Evolutionary conservation across 163 green algal genomes (phyloP).

Genomic region (Chlamydomonas reinhardtii): DNA sequence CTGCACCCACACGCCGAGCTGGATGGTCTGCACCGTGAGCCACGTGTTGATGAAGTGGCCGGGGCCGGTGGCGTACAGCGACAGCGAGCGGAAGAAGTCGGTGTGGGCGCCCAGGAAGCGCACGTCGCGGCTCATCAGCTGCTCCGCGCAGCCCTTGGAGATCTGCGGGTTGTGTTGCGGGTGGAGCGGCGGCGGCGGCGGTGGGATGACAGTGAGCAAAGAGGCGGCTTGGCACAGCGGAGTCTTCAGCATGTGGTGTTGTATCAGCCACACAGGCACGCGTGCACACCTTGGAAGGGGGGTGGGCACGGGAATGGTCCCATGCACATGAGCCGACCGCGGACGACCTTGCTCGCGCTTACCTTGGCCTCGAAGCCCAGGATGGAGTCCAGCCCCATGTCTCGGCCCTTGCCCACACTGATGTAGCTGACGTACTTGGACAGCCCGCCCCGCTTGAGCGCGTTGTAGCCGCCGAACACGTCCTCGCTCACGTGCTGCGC

Average conservation of each 20-base stretch:
- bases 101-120: conserved; percentile 77
- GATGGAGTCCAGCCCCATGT: conserved; percentile 92
- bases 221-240: no score
- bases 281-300: no score
- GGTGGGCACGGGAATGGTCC: no score
- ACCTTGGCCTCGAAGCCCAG: conserved; percentile 90
- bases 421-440: conserved; percentile 92
- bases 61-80: conserved; percentile 84
- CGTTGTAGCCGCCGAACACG: conserved; percentile 89
- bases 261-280: no score
- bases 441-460: conserved; percentile 76
- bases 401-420: conserved; percentile 86
- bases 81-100: conserved; percentile 89
- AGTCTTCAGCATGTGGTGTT: no score
- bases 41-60: conserved; percentile 88
- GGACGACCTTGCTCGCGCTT: conserved; percentile 3
- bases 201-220: no score
- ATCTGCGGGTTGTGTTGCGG: conserved; percentile 66
- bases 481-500: conserved; percentile 77
- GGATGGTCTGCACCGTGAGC: conserved; percentile 76
- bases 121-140: conserved; percentile 84
- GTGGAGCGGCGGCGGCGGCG: no score
- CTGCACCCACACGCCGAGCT: conserved; percentile 74
- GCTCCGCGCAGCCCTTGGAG: conserved; percentile 85
- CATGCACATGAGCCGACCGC: neutral